Evolutionary conservation across 2,329 filamentous ascomycete genomes (phyloP), one percentile per base, ranked within the genome.

Genomic region (Beauveria rudraprayagi): DNA sequence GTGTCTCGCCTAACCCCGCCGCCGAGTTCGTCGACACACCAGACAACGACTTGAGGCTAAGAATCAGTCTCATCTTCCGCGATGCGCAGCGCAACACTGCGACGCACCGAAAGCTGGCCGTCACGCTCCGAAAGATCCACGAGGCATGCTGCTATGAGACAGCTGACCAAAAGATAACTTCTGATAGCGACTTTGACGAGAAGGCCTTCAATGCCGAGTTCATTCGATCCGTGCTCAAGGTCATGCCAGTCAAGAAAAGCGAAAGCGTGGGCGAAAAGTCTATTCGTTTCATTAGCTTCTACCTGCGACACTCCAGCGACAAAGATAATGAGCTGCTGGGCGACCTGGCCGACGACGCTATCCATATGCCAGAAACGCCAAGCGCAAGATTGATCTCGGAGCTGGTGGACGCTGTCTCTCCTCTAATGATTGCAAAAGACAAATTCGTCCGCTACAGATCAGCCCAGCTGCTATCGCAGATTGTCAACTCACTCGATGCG

Each of bases 31-130:
- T 88, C 68, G 92, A 97, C 71, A 83, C 86, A 3, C 83, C 85
- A 58, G 80, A 85, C 52, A 91, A 84, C 62, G 83, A 82, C 17
- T 77, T 97, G 66, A 89, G 92, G 68, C 82, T 81, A 41, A 88
- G 90, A 70, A 81, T 96, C 57, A 89, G 87, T 70, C 76, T 81
- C 60, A 81, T 91, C 54, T 92, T 92, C 70, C 82, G 83, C 65
- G 89, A 92, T 72, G 92, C 93, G 40, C 94, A 99, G 73, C 87
- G 88, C 67, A 95, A 90, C 1, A 95, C 90, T 0, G 91, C 92
- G 1, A 90, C 90, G 2, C 94, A 99, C 72, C 82, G 93, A 63
- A 97, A 97, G 71, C 82, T 96, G 0, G 88, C 89, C 4, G 89
- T 97, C 63, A 92, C 87, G 55, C 77, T 99, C 63, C 86, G 93